Conservation (phyloP, 805 yeast species). For the Kodamaea kaohsiungensis region DNA sequence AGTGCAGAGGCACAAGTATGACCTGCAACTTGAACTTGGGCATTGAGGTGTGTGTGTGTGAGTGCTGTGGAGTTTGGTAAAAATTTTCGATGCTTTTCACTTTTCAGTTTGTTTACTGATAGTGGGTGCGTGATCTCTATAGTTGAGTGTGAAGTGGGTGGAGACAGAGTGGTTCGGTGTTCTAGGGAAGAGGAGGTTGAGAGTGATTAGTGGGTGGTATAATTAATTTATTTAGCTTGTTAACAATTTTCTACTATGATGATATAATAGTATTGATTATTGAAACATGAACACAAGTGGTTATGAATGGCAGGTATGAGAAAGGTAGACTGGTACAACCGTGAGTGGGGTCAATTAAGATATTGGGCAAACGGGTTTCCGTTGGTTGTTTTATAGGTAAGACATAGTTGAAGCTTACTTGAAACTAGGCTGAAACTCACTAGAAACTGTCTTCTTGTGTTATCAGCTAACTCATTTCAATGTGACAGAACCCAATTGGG, state of each 20-base stretch:
- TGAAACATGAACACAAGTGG: too few relatives aligned
- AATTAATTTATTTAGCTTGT: neutral
- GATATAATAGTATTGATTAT: too few relatives aligned
- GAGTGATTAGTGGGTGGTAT: neutral
- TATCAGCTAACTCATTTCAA: too few relatives aligned
- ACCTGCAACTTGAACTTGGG: constrained; percentile 37
- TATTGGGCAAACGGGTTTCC: too few relatives aligned
- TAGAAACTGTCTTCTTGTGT: too few relatives aligned
- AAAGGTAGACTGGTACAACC: too few relatives aligned
- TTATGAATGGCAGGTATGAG: too few relatives aligned
- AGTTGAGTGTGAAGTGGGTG: neutral
- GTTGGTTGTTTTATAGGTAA: too few relatives aligned
- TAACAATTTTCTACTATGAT: neutral
- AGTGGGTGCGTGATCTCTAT: neutral
- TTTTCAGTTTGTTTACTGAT: neutral
- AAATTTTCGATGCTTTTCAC: neutral
- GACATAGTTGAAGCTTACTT: too few relatives aligned
- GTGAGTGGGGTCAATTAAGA: too few relatives aligned
- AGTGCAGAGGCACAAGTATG: constrained; percentile 31
- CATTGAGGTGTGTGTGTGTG: constrained; percentile 9
- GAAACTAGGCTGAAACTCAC: too few relatives aligned
- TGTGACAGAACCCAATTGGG: too few relatives aligned
- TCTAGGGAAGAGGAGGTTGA: neutral
- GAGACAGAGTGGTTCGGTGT: neutral
- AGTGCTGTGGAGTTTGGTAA: neutral